Conservation (phyloP, 2,329 filamentous ascomycete species). For the Fusarium aywerte region DNA sequence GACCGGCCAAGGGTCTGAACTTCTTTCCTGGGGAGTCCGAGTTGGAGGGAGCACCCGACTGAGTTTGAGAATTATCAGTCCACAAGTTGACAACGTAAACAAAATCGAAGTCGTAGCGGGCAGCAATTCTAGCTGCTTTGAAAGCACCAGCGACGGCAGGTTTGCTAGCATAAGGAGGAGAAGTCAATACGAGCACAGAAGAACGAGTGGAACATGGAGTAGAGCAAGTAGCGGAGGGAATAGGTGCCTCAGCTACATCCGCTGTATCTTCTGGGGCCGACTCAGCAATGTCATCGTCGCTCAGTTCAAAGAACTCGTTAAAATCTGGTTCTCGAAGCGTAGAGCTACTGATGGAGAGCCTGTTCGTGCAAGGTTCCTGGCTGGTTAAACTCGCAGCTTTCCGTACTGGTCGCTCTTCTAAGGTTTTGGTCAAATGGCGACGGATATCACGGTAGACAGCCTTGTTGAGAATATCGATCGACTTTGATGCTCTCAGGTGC, state of each 20-base stretch:
- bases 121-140: slow-evolving; percentile 65
- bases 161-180: slow-evolving; percentile 57
- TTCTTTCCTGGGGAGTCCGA: slow-evolving; percentile 19
- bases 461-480: slow-evolving; percentile 46
- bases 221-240: slow-evolving; percentile 36
- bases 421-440: slow-evolving; percentile 42
- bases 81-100: slow-evolving; percentile 69
- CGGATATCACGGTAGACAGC: slow-evolving; percentile 44
- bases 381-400: slow-evolving; percentile 49
- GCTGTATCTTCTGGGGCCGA: slow-evolving; percentile 40
- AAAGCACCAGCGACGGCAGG: slow-evolving; percentile 63
- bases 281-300: slow-evolving; percentile 69
- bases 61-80: slow-evolving; percentile 52
- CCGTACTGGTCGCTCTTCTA: slow-evolving; percentile 42
- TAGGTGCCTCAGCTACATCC: slow-evolving; percentile 16
- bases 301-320: slow-evolving; percentile 64
- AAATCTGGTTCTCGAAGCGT: slow-evolving; percentile 63
- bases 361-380: slow-evolving; percentile 44
- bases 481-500: slow-evolving; percentile 45
- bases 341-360: slow-evolving; percentile 47
- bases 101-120: slow-evolving; percentile 66
- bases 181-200: slow-evolving; percentile 57
- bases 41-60: slow-evolving; percentile 7
- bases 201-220: slow-evolving; percentile 41
- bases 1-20: slow-evolving; percentile 55